Evolutionary conservation across 306 rosid species (phyloP).

Genomic region (Myrica gale): DNA sequence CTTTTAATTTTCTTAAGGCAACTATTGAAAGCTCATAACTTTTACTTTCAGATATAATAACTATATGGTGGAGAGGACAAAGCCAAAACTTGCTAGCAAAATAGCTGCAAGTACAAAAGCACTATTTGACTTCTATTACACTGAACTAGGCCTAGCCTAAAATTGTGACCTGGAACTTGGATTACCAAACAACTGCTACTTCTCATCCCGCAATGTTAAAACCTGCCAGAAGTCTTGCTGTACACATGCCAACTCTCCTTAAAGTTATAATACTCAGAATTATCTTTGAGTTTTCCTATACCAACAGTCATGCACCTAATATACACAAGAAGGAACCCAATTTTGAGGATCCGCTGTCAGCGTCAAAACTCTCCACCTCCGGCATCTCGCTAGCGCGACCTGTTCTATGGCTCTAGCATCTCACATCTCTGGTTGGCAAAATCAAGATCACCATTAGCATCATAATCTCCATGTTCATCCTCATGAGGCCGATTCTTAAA

Average conservation of each 20-base stretch:
- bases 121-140: background rate
- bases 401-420: conserved; percentile 34
- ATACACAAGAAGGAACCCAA: conserved; percentile 40
- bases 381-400: conserved; percentile 22
- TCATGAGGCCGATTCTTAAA: conserved; percentile 35
- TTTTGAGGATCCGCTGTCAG: conserved; percentile 36
- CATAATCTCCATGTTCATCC: conserved; percentile 29
- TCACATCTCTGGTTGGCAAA: conserved; percentile 38
- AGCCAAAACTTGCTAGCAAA: background rate
- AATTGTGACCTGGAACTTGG: conserved; percentile 4
- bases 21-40: background rate
- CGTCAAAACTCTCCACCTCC: conserved; percentile 20
- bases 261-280: conserved; percentile 32
- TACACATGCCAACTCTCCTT: conserved; percentile 42
- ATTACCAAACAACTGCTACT: background rate
- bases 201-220: conserved; percentile 3
- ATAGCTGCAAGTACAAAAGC: background rate
- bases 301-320: conserved; percentile 15
- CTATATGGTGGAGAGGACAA: background rate
- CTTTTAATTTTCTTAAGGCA: too few species aligned
- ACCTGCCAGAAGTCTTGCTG: conserved; percentile 38
- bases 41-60: background rate
- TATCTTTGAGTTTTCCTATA: conserved; percentile 30
- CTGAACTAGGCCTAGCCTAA: conserved; percentile 4
- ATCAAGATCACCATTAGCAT: conserved; percentile 28